Conservation (phyloP, 2,329 filamentous ascomycete species). For the Alternaria brassicae region DNA sequence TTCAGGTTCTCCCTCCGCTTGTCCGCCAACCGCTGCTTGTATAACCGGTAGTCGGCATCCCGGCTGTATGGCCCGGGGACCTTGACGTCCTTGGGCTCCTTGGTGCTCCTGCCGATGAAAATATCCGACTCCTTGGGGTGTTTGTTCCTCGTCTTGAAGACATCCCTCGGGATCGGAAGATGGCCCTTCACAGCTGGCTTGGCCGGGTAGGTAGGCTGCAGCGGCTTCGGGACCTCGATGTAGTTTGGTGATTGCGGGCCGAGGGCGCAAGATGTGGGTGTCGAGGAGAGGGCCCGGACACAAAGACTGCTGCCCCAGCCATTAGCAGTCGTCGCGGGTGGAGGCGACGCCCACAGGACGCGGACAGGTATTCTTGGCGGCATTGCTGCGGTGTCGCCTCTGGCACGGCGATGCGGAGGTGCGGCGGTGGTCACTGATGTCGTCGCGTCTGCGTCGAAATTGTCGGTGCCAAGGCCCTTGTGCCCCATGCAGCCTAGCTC, state of each 20-base stretch:
- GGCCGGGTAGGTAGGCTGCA: slow-evolving; percentile 69
- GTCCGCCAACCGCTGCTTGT: slow-evolving; percentile 77
- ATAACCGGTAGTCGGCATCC: slow-evolving; percentile 62
- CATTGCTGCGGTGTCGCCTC: slow-evolving; percentile 41
- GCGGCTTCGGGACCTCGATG: slow-evolving; percentile 78
- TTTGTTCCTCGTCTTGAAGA: slow-evolving; percentile 65
- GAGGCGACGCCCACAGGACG: slow-evolving; percentile 37
- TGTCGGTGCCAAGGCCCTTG: slow-evolving; percentile 36
- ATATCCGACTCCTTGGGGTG: slow-evolving; percentile 63
- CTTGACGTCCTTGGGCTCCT: slow-evolving; percentile 56
- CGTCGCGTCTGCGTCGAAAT: slow-evolving; percentile 27
- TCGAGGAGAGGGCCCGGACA: slow-evolving; percentile 55
- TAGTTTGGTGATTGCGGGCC: slow-evolving; percentile 88
- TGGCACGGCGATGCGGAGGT: slow-evolving; percentile 20
- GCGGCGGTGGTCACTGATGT: slow-evolving; percentile 21
- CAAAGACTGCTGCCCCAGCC: slow-evolving; percentile 16
- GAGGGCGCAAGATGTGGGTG: slow-evolving; percentile 57
- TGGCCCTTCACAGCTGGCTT: slow-evolving; percentile 71
- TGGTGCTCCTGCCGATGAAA: slow-evolving; percentile 69
- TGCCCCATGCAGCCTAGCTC: slow-evolving; percentile 10
- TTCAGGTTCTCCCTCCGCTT: slow-evolving; percentile 74
- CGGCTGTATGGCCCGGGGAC: slow-evolving; percentile 44
- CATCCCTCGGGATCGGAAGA: slow-evolving; percentile 80
- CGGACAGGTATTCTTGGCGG: slow-evolving; percentile 52
- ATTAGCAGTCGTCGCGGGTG: slow-evolving; percentile 22